Percentiles rank a stretch among this genome's conserved stretches.
These are phyloP conservation scores for Suhomyces sp. DNA, from an alignment of 805 yeast genomes.

Conservation along the genomic window DNA sequence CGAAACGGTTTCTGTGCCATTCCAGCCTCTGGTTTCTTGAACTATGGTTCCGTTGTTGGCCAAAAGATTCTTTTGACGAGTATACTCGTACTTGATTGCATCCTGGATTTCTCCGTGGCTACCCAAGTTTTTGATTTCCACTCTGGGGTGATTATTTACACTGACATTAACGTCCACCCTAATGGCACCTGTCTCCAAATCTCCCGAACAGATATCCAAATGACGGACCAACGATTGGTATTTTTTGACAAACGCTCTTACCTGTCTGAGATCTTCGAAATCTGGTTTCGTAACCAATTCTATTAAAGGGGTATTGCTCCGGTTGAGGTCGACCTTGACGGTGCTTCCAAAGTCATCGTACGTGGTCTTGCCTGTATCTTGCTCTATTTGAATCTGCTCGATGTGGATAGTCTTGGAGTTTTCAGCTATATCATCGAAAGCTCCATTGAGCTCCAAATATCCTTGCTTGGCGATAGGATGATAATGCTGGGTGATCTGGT, in stretches of 20 bases:
- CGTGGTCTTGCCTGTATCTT: slow-evolving; percentile 84
- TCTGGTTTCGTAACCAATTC: slow-evolving; percentile 93
- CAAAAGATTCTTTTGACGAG: slow-evolving; percentile 59
- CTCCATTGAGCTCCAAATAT: slow-evolving; percentile 40
- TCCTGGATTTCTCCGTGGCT: slow-evolving; percentile 74
- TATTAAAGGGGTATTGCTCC: slow-evolving; percentile 82
- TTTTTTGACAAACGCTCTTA: slow-evolving; percentile 75
- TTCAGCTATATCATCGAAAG: slow-evolving; percentile 52
- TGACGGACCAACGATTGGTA: slow-evolving; percentile 69
- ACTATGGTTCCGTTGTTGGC: slow-evolving; percentile 25
- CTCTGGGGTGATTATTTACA: slow-evolving; percentile 65
- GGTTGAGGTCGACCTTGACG: slow-evolving; percentile 69
- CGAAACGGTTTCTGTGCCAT: slow-evolving; percentile 64
- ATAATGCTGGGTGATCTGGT: slow-evolving; percentile 89
- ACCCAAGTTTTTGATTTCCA: slow-evolving; percentile 87
- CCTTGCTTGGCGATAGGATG: slow-evolving; percentile 79
- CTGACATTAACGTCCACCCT: slow-evolving; percentile 94
- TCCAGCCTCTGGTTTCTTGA: slow-evolving; percentile 90
- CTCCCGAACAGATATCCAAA: slow-evolving; percentile 78
- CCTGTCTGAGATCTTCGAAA: slow-evolving; percentile 61
- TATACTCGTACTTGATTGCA: slow-evolving; percentile 72
- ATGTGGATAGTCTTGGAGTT: slow-evolving; percentile 53
- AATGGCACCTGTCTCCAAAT: slow-evolving; percentile 91
- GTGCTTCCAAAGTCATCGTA: slow-evolving; percentile 44
- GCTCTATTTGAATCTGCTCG: slow-evolving; percentile 86